Conservation (phyloP, 2,329 filamentous ascomycete genomes). For the Trichoderma guizhouense region DNA sequence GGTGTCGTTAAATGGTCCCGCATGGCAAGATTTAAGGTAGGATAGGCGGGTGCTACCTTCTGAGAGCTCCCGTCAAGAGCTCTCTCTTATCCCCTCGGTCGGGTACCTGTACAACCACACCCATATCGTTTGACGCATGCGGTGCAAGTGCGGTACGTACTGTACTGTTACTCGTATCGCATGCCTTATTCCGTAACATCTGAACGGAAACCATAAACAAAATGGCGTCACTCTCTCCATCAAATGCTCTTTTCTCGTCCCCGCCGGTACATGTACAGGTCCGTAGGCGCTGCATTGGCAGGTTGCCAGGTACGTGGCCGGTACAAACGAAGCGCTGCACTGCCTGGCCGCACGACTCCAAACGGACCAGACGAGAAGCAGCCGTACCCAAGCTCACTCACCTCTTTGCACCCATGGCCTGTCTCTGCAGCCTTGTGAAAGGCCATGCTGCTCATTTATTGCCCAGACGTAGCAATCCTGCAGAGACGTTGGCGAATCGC, state of each 20-base stretch:
- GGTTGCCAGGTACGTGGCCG: neutral
- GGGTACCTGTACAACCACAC: conserved; percentile 4
- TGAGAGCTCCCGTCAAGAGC: neutral
- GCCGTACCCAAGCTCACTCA: neutral
- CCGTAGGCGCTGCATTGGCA: neutral
- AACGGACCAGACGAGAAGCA: neutral
- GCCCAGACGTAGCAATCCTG: conserved; percentile 11
- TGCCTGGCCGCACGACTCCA: neutral
- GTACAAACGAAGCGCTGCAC: neutral
- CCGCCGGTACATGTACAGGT: neutral
- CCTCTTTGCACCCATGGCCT: neutral
- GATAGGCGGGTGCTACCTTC: neutral
- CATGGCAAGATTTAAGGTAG: neutral
- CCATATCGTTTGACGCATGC: conserved; percentile 10
- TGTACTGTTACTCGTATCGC: neutral
- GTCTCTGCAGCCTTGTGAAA: conserved; percentile 14
- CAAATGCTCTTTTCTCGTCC: neutral
- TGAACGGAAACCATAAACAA: neutral
- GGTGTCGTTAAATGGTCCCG: neutral
- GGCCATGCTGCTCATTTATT: neutral
- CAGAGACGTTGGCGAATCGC: neutral
- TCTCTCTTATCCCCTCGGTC: neutral
- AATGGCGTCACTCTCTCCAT: conserved; percentile 1
- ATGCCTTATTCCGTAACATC: neutral
- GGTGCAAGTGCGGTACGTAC: neutral